A percentile compares a stretch with the other conserved stretches of the same genome.
Conservation (phyloP, 306 rosid genomes). For the Glycine tomentella region DNA sequence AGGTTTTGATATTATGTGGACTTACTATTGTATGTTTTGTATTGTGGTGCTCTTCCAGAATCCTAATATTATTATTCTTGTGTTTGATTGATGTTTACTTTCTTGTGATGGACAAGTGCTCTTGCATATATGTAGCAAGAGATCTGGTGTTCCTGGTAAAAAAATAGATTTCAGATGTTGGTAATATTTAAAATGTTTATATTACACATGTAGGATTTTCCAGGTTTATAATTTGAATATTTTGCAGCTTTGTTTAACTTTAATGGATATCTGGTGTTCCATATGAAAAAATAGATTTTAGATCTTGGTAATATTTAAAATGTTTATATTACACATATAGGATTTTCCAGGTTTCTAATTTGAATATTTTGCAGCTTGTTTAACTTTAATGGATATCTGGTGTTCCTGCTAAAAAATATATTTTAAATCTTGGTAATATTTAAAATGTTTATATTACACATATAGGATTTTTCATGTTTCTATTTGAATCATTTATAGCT, state of each 20-base stretch:
- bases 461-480: slow-evolving; percentile 27
- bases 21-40: slow-evolving; percentile 11
- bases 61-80: slow-evolving; percentile 19
- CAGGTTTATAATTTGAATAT: no score
- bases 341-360: slow-evolving; percentile 39
- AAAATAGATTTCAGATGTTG: no score
- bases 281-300: slow-evolving; percentile 1
- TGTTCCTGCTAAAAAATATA: neutral
- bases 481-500: slow-evolving; percentile 42
- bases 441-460: slow-evolving; percentile 24
- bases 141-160: slow-evolving; percentile 24
- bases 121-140: slow-evolving; percentile 23
- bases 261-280: no score
- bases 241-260: no score
- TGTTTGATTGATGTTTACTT: neutral
- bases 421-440: slow-evolving; percentile 22
- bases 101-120: slow-evolving; percentile 18
- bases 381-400: slow-evolving; percentile 13
- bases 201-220: no score
- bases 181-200: no score
- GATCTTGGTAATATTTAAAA: slow-evolving; percentile 27
- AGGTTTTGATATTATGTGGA: no score
- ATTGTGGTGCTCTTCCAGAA: slow-evolving; percentile 24
- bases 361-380: slow-evolving; percentile 40
- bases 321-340: slow-evolving; percentile 12